phyloP scores from a whole-genome alignment of 805 yeast species.

The Candida ficus region DNA sequence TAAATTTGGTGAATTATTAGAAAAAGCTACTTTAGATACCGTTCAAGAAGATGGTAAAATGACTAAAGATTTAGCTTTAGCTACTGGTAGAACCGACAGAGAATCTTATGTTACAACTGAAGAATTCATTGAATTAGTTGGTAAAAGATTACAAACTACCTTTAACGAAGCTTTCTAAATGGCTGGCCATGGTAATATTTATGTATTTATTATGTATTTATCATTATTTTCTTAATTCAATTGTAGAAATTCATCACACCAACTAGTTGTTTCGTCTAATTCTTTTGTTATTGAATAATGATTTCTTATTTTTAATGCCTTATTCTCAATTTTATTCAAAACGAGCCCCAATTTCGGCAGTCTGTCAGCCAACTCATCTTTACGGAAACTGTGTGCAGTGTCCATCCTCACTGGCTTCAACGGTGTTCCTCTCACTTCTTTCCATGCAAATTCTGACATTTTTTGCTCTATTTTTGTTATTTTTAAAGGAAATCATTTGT shows the following conservation, averaged over 20 bases:
- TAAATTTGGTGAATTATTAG: constrained; percentile 71
- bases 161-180: constrained; percentile 13
- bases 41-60: constrained; percentile 79
- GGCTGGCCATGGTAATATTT: constrained; percentile 3
- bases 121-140: constrained; percentile 83
- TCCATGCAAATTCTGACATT: constrained; percentile 9
- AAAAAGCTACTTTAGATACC: constrained; percentile 80
- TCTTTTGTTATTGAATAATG: constrained; percentile 9
- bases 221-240: not conserved
- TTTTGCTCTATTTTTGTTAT: too few relatives aligned
- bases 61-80: constrained; percentile 95
- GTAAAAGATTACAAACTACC: constrained; percentile 45
- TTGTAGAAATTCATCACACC: constrained; percentile 17
- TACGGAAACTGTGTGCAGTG: constrained; percentile 9
- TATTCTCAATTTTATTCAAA: constrained; percentile 22
- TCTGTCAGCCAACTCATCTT: constrained; percentile 15
- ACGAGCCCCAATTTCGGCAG: constrained; percentile 13
- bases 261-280: constrained; percentile 14
- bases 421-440: constrained; percentile 20
- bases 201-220: not conserved
- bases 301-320: constrained; percentile 8
- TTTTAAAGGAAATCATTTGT: too few relatives aligned
- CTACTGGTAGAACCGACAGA: constrained; percentile 82
- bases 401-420: constrained; percentile 14
- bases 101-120: constrained; percentile 82